Base-by-base conservation (phyloP, 2,329 filamentous ascomycete genomes). In the Ceratocystis harringtonii region DNA sequence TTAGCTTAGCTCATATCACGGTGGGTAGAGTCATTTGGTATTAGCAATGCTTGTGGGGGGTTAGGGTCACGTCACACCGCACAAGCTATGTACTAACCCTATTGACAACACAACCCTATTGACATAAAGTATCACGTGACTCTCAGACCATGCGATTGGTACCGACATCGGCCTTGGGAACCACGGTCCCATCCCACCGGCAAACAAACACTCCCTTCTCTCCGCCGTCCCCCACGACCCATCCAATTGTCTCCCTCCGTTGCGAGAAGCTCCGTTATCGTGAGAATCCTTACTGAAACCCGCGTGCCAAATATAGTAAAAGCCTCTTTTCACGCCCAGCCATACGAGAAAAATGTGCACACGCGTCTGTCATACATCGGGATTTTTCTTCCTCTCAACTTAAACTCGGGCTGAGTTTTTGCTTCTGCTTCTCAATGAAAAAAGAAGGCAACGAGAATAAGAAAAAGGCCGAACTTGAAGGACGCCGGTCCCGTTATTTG, bases 361-460 rank as follows among this genome's bases (percentile, higher is more conserved):
- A 12, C 36, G 25, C 28, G 17, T 36, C 55, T 58, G 55, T 58
- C 55, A 58, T 58, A 58, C 55, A 58, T 58, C 55, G 55, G 55
- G 32, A 28, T 19, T 36, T 58, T 58, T 58, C 55, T 58, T 58
- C 55, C 17, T 32, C 28, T 30, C 32, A 58, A 58, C 55, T 30
- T 58, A 58, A 58, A 58, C 17, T 30, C 55, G 55, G 55, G 55
- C 30, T 58, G 55, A 36, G 55, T 58, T 58, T 58, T 28, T 25
- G 55, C 25, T 30, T 17, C 22, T 32, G 17, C 19, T 1, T 30
- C 12, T 2, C 25, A n/a, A 55, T 15, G 50, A 8, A 55, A 22
- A 48, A 8, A 22, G 8, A 48, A 55, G 25, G 15, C 4, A 30
- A 30, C 12, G 22, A 55, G 25, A 55, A 25, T 10, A 55, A 48